Conservation (phyloP, 106 monocot genomes). For the Allium sativum region DNA sequence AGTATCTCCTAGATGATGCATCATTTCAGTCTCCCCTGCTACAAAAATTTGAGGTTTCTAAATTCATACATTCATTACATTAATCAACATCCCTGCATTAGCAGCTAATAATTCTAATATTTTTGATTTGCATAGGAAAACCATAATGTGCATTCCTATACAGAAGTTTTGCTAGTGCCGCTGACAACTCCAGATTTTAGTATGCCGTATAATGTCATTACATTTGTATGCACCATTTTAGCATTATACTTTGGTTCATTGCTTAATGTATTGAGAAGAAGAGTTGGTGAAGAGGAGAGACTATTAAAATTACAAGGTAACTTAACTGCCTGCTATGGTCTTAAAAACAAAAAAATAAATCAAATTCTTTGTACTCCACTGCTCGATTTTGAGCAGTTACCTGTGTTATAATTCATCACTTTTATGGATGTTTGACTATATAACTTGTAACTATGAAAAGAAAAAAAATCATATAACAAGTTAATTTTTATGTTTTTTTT, state of each 20-base stretch:
- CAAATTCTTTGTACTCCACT: neutral
- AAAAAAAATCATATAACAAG: too few relatives aligned
- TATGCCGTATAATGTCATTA: slow-evolving; percentile 99
- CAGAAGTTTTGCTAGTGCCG: slow-evolving; percentile 93
- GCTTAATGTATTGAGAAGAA: slow-evolving; percentile 73
- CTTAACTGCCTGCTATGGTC: neutral
- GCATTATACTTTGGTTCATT: slow-evolving; percentile 95
- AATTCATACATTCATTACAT: too few relatives aligned
- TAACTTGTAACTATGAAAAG: too few relatives aligned
- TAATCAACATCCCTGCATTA: too few relatives aligned
- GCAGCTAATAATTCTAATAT: too few relatives aligned
- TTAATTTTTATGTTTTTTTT: too few relatives aligned
- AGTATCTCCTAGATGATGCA: slow-evolving; percentile 26
- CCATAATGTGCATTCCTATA: slow-evolving; percentile 48
- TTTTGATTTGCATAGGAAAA: slow-evolving; percentile 35
- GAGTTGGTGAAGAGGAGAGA: slow-evolving; percentile 82
- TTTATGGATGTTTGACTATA: too few relatives aligned
- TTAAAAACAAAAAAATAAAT: too few relatives aligned
- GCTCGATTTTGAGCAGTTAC: neutral
- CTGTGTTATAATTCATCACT: neutral
- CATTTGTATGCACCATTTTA: slow-evolving; percentile 89
- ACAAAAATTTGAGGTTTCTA: slow-evolving; percentile 48
- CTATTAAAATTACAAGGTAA: slow-evolving; percentile 59
- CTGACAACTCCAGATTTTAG: slow-evolving; percentile 98
- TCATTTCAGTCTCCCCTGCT: slow-evolving; percentile 33